These are phyloP conservation scores for Talaromyces sp. DNA, from an alignment of 2,329 filamentous ascomycete species.

Conservation along the genomic window DNA sequence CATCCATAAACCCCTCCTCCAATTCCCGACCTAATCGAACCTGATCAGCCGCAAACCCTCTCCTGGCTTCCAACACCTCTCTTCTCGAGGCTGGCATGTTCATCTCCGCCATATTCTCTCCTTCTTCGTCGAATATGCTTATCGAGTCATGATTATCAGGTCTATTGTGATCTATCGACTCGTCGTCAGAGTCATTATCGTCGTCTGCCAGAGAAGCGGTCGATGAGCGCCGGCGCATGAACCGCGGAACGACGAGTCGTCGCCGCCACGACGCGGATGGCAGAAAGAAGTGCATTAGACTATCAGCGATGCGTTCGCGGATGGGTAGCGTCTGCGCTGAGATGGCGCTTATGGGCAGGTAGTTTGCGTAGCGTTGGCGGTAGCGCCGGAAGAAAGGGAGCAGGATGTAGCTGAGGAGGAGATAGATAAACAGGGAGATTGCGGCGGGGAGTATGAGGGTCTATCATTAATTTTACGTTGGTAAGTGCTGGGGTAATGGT, in stretches of 20 bases:
- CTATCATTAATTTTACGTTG: slow-evolving; percentile 39
- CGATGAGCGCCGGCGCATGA: background rate
- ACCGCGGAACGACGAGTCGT: slow-evolving; percentile 22
- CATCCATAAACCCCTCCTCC: slow-evolving; percentile 71
- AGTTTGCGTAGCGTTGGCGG: slow-evolving; percentile 68
- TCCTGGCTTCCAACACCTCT: slow-evolving; percentile 44
- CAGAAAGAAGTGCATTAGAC: slow-evolving; percentile 44
- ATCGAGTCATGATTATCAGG: slow-evolving; percentile 48
- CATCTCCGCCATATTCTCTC: slow-evolving; percentile 49
- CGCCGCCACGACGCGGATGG: slow-evolving; percentile 47
- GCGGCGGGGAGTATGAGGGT: slow-evolving; percentile 67
- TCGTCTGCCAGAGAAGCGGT: slow-evolving; percentile 4
- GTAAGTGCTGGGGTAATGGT: too few species aligned
- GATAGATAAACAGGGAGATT: slow-evolving; percentile 67
- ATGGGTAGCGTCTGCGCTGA: slow-evolving; percentile 54
- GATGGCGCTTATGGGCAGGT: slow-evolving; percentile 63
- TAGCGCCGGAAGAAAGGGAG: slow-evolving; percentile 68
- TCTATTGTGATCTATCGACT: background rate
- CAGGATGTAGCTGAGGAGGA: slow-evolving; percentile 62
- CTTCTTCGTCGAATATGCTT: slow-evolving; percentile 66
- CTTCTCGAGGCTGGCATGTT: slow-evolving; percentile 52
- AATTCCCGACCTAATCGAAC: slow-evolving; percentile 73
- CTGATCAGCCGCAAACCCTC: slow-evolving; percentile 38
- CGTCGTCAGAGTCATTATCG: slow-evolving; percentile 21
- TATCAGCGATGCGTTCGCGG: slow-evolving; percentile 44